A percentile compares a stretch with the other conserved stretches of the same genome.
Evolutionary conservation across 352 stramenopile genomes (phyloP).

Genomic region (Phytophthora colocasiae): DNA sequence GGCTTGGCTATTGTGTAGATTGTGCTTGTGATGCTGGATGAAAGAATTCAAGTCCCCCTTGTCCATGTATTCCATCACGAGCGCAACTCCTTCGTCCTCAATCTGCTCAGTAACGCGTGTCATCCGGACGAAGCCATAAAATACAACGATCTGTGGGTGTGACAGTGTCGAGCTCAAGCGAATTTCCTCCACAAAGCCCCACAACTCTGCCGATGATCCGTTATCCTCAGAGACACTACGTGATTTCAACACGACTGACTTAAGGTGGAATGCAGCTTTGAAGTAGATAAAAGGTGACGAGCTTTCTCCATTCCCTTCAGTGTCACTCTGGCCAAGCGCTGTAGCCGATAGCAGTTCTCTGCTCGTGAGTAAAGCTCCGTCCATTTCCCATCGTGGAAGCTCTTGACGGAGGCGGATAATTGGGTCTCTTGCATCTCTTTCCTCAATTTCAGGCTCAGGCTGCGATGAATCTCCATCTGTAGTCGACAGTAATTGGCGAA

Average conservation of each 20-base stretch:
- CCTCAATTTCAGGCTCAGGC: conserved; percentile 20
- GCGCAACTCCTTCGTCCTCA: conserved; percentile 22
- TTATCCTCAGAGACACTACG: conserved; percentile 10
- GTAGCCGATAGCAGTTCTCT: conserved; percentile 6
- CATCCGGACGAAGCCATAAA: conserved; percentile 36
- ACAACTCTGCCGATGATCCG: conserved; percentile 9
- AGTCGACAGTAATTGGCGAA: conserved; percentile 21
- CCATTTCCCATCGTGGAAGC: conserved; percentile 26
- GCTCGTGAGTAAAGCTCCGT: conserved; percentile 12
- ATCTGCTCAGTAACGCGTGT: conserved; percentile 2
- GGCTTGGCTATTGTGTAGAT: conserved; percentile 15
- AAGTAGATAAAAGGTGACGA: conserved; percentile 37
- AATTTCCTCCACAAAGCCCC: conserved; percentile 37
- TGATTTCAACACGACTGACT: conserved; percentile 30
- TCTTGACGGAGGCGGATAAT: conserved; percentile 27
- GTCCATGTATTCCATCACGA: conserved; percentile 52
- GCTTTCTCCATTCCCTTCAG: conserved; percentile 6
- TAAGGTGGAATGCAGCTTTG: conserved; percentile 29
- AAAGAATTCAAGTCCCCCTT: conserved; percentile 49
- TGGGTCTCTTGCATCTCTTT: conserved; percentile 8
- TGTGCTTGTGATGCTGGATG: conserved; percentile 40
- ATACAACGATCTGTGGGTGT: conserved; percentile 39
- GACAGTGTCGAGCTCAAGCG: conserved; percentile 34
- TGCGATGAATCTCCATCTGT: conserved; percentile 18
- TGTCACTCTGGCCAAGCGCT: not conserved